These are phyloP conservation scores for Trametes maxima DNA, from an alignment of 768 basidiomycete species.

Conservation along the genomic window DNA sequence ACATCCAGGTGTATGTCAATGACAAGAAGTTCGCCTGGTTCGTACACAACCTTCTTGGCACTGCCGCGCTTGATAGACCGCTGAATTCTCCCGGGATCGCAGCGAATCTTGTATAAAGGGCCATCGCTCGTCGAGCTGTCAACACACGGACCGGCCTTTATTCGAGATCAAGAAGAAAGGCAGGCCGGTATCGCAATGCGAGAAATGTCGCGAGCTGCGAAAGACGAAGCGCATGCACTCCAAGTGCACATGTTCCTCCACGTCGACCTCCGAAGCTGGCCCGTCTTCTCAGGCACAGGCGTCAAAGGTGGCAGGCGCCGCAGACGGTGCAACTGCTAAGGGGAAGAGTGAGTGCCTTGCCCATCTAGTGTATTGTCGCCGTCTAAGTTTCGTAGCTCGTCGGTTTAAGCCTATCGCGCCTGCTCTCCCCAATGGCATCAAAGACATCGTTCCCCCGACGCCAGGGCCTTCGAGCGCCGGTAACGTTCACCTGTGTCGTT, in stretches of 20 bases:
- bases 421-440: slow-evolving; percentile 73
- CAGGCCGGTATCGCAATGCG: slow-evolving; percentile 88
- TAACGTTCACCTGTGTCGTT: slow-evolving; percentile 13
- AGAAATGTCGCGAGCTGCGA: slow-evolving; percentile 78
- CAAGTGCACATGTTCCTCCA: slow-evolving; percentile 66
- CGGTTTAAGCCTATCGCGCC: slow-evolving; percentile 73
- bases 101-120: slow-evolving; percentile 96
- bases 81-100: slow-evolving; percentile 22
- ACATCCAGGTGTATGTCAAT: slow-evolving; percentile 66
- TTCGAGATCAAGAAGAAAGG: slow-evolving; percentile 95
- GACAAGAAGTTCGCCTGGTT: slow-evolving; percentile 78
- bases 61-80: neutral
- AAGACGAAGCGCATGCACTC: slow-evolving; percentile 81
- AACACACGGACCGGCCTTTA: slow-evolving; percentile 85
- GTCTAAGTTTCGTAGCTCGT: slow-evolving; percentile 44
- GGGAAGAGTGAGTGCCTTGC: slow-evolving; percentile 43
- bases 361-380: neutral
- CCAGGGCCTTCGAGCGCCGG: neutral
- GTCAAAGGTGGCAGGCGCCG: neutral
- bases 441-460: slow-evolving; percentile 44
- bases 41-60: slow-evolving; percentile 20
- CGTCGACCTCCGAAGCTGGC: slow-evolving; percentile 28
- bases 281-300: slow-evolving; percentile 7
- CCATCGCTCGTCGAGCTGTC: slow-evolving; percentile 87
- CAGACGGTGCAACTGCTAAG: slow-evolving; percentile 4